A percentile compares a stretch with the other conserved stretches of the same genome.
phyloP scores from a whole-genome alignment of 805 yeast species.

The Alloascoidea africana region DNA sequence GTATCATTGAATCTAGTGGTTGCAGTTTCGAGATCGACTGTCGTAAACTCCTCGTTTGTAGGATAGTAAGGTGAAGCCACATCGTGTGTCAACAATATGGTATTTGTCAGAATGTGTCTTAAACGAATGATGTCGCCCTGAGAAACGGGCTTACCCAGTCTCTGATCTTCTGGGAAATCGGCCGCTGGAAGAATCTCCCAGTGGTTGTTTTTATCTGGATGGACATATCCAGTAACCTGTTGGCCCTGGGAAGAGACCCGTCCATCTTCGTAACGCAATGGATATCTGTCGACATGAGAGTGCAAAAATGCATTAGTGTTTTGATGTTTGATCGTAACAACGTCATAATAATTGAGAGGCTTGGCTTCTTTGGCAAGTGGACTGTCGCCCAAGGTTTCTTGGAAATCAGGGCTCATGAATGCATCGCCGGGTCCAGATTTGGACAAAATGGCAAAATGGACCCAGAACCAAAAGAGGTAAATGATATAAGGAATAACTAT shows the following conservation, averaged over 20 bases:
- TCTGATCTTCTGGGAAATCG: conserved; percentile 25
- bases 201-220: conserved; percentile 43
- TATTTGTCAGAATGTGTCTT: conserved; percentile 67
- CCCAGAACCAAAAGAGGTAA: conserved; percentile 80
- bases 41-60: conserved; percentile 88
- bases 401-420: conserved; percentile 92
- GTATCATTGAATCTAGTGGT: conserved; percentile 53
- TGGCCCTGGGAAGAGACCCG: conserved; percentile 90
- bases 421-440: conserved; percentile 93
- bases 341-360: conserved; percentile 61
- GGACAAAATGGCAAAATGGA: conserved; percentile 70
- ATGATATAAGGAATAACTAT: conserved; percentile 69
- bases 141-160: conserved; percentile 32
- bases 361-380: conserved; percentile 57
- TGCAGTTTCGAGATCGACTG: conserved; percentile 48
- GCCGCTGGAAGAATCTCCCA: conserved; percentile 73
- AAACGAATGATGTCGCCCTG: conserved; percentile 69
- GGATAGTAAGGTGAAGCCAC: conserved; percentile 90
- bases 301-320: conserved; percentile 70
- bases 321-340: conserved; percentile 64
- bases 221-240: conserved; percentile 68
- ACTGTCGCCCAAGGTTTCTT: conserved; percentile 80
- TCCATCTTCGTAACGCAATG: conserved; percentile 91
- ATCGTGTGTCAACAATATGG: conserved; percentile 77
- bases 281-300: conserved; percentile 65